Base-by-base conservation (phyloP, 2,329 filamentous ascomycete species). In the Clarireedia homoeocarpa region DNA sequence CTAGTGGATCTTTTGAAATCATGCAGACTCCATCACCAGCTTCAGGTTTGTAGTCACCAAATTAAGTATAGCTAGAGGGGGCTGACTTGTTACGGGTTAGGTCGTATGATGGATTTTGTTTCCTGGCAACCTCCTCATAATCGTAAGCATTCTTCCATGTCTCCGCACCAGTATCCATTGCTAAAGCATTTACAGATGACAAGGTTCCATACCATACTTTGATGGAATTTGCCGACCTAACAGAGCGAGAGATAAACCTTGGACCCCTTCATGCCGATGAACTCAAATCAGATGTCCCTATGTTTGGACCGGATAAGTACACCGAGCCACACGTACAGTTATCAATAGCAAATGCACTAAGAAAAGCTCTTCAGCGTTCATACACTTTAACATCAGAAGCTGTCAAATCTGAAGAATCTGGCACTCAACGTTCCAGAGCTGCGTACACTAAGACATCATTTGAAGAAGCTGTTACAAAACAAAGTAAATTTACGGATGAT, bases 61-160 rank as follows among this genome's bases (percentile, higher is more conserved):
- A 17, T 44, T 17, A 23, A 44, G 40, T 44, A 23, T 6, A 9
- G 20, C n/a, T 23, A 44, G 20, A 44, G 20, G n/a, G n/a, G 6
- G 40, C 20, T 17, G n/a, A 23, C 40, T 44, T 44, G n/a, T 30
- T 30, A 30, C 6, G 27, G 1, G 6, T 30, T 44, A 44, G 40
- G 40, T 48, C 81, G 84, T 55, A 71, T 83, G 10, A 83, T 78
- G 59, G 81, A 84, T 60, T 70, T 86, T 59, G 73, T 83, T 14
- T 80, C 82, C 0, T 85, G 83, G 83, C 73, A 78, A 61, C 67
- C 79, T 5, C 81, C 82, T 2, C 76, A 83, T 64, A 76, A 81
- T 23, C 54, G 65, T 67, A 62, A 60, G 65, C 27, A 60, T 23
- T 38, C 20, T 44, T 30, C 24, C 24, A 20, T 20, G 20, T 24